phyloP scores from a whole-genome alignment of 2,329 filamentous ascomycete species.

The Diaporthe ilicicola region DNA sequence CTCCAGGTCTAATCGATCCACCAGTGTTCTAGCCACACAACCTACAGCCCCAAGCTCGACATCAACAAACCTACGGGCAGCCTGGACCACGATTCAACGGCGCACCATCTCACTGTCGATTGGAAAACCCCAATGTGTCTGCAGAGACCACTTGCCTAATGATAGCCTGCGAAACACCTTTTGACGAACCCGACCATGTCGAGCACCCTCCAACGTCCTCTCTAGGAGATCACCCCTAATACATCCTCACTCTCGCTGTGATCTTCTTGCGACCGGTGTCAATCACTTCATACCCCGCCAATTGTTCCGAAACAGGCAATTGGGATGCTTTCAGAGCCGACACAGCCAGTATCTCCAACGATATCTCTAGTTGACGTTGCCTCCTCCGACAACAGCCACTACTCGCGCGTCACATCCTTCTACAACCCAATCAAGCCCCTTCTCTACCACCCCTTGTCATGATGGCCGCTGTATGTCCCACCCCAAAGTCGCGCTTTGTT shows the following conservation, averaged over 20 bases:
- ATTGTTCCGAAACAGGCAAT: background rate
- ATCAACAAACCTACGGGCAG: slow-evolving; percentile 4
- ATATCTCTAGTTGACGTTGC: slow-evolving; percentile 19
- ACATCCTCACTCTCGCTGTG: slow-evolving; percentile 8
- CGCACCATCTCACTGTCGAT: background rate
- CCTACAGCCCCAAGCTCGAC: slow-evolving; percentile 15
- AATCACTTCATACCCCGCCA: background rate
- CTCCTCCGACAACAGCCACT: slow-evolving; percentile 5
- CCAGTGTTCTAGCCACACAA: slow-evolving; percentile 4
- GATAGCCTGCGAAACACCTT: slow-evolving; percentile 25
- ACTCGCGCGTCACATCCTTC: slow-evolving; percentile 23
- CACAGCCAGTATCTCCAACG: slow-evolving; percentile 1
- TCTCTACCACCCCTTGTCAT: slow-evolving; percentile 33
- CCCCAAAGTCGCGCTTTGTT: slow-evolving; percentile 8
- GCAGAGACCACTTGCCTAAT: slow-evolving; percentile 3
- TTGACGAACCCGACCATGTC: slow-evolving; percentile 31
- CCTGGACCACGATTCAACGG: background rate
- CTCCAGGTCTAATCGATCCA: slow-evolving; percentile 6
- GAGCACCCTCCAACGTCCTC: slow-evolving; percentile 19
- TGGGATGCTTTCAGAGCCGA: slow-evolving; percentile 28
- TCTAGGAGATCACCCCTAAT: slow-evolving; percentile 28
- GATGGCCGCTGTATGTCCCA: slow-evolving; percentile 50
- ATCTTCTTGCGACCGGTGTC: slow-evolving; percentile 5
- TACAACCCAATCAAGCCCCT: slow-evolving; percentile 14
- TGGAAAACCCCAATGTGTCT: slow-evolving; percentile 17